Evolutionary conservation across 176 grass and related monocot genomes (phyloP), one percentile per base, ranked within the genome.

Genomic region (Cenchrus americanus): DNA sequence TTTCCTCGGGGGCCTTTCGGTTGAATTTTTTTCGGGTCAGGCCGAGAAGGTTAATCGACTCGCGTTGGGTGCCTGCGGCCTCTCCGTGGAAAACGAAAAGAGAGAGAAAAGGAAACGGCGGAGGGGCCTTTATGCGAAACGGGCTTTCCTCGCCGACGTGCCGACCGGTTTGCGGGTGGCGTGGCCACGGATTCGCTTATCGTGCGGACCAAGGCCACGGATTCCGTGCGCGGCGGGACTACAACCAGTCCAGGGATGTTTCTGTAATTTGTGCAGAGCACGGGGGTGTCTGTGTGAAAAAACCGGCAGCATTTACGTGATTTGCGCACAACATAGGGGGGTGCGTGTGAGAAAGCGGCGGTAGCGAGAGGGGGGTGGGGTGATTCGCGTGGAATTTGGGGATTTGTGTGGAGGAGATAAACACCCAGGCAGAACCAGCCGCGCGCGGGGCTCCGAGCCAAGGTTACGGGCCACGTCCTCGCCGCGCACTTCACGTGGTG

Each of bases 401-500:
- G 37, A 66, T 84, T 52, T 52, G 14, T 69, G 64, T 61, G 64
- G 64, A 27, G 19, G 63, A 49, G 82, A 32, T 22, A 51, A 73
- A 26, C 34, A 37, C 34, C 34, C 34, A 37, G 34, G 3, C 34
- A 3, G 34, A 37, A 3, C 34, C 55, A 18, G 49, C 5, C 49
- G 49, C 11, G 27, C 27, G 27, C 27, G 27, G 49, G 49, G 49
- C 49, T 48, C 47, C 47, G 47, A 48, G 47, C 47, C 47, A 14
- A 0, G 62, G 15, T 27, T 54, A 40, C n/a, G 50, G 13, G 62
- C 62, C 87, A 89, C 87, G 82, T 68, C 82, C n/a, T 46, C n/a
- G 14, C 17, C 64, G 32, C 77, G 82, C 83, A 76, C 87, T 85
- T 85, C 77, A 51, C 76, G 87, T 80, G 87, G 81, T 74, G 41